phyloP scores from a whole-genome alignment of 495 filamentous ascomycete species.

The Amniculicola lignicola region DNA sequence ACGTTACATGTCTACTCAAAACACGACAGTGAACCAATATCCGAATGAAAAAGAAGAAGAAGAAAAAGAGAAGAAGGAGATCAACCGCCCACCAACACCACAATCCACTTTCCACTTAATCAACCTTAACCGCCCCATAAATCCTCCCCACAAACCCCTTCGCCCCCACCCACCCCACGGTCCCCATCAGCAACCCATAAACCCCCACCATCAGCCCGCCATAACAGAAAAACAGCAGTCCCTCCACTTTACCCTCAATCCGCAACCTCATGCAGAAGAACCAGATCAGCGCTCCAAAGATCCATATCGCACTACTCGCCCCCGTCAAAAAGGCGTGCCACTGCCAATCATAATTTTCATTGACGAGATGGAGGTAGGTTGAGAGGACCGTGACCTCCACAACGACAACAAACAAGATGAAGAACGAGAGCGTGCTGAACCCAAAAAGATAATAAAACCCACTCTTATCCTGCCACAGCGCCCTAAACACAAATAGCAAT shows the following conservation, averaged over 20 bases:
- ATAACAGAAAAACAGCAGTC: constrained; percentile 85
- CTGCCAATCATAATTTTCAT: constrained; percentile 93
- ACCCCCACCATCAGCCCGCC: constrained; percentile 74
- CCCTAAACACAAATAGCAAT: constrained; percentile 87
- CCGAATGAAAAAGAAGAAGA: too few species aligned
- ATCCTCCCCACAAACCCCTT: constrained; percentile 88
- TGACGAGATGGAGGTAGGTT: constrained; percentile 82
- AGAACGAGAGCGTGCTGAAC: constrained; percentile 72
- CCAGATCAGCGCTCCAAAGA: constrained; percentile 82
- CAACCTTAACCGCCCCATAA: constrained; percentile 52
- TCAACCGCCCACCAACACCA: too few species aligned
- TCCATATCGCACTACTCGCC: constrained; percentile 75
- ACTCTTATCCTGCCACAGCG: constrained; percentile 87
- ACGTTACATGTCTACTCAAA: too few species aligned
- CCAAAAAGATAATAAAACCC: constrained; percentile 96
- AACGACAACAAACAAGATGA: constrained; percentile 74
- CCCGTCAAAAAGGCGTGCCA: constrained; percentile 89
- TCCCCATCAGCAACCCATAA: constrained; percentile 81
- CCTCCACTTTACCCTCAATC: constrained; percentile 76
- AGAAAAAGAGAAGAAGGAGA: too few species aligned
- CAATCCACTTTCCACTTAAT: background rate
- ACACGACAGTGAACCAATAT: too few species aligned
- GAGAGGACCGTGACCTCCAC: constrained; percentile 87
- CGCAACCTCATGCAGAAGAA: constrained; percentile 83
- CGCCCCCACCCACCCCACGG: constrained; percentile 81